Evolutionary conservation across 2,329 filamentous ascomycete genomes (phyloP).

Genomic region (Penicillium sp.): DNA sequence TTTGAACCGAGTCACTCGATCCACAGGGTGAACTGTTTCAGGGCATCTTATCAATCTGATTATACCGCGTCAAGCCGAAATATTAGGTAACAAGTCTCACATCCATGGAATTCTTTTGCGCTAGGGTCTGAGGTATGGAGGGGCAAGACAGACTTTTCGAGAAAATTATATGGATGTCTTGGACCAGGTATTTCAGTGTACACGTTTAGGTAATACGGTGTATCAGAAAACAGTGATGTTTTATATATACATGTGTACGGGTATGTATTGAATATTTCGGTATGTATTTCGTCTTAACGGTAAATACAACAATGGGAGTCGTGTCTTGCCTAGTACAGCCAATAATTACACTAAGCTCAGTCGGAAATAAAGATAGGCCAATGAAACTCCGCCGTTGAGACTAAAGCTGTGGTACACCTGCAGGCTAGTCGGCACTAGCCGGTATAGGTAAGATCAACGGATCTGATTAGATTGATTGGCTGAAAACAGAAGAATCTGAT

Average conservation of each 20-base stretch:
- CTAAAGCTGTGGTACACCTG: neutral
- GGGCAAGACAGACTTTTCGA: neutral
- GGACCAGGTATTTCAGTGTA: neutral
- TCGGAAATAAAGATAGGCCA: neutral
- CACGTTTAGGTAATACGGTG: neutral
- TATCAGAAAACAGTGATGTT: neutral
- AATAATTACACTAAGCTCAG: neutral
- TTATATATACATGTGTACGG: neutral
- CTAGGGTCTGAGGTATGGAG: neutral
- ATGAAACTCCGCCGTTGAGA: neutral
- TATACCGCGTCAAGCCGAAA: conserved; percentile 4
- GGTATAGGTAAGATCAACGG: conserved; percentile 16
- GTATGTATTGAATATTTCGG: neutral
- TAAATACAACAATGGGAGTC: neutral
- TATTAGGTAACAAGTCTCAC: conserved; percentile 11
- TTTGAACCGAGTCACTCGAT: neutral
- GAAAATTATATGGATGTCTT: neutral
- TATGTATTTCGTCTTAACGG: neutral
- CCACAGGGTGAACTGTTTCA: conserved; percentile 3
- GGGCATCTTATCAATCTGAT: conserved; percentile 15
- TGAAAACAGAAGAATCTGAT: conserved; percentile 7
- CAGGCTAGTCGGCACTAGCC: neutral
- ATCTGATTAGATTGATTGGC: conserved; percentile 29
- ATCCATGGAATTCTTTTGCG: neutral
- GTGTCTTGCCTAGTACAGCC: neutral